Conservation (phyloP, 805 yeast species). For the Monosporozyma yasuniensis region DNA sequence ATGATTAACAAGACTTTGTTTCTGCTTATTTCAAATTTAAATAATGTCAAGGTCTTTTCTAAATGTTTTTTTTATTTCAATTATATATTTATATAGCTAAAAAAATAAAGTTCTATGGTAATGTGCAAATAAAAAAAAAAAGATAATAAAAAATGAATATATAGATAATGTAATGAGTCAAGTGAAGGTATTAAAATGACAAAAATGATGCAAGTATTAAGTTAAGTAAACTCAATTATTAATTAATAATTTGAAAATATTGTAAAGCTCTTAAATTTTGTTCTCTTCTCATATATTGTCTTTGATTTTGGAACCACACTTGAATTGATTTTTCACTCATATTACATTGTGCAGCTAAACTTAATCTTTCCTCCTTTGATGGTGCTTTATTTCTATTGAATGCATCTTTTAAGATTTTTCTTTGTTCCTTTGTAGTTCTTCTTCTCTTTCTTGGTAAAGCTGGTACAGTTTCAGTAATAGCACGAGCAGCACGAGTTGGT, state of each 20-base stretch:
- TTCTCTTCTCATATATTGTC: slow-evolving; percentile 65
- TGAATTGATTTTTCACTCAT: slow-evolving; percentile 96
- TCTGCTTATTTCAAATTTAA: too few relatives aligned
- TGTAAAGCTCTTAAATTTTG: slow-evolving; percentile 1
- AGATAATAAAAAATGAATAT: background rate
- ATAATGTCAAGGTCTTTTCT: too few relatives aligned
- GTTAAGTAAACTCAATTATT: too few relatives aligned
- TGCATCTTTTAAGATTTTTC: slow-evolving; percentile 60
- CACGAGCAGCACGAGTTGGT: background rate
- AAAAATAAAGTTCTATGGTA: too few relatives aligned
- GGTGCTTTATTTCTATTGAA: slow-evolving; percentile 74
- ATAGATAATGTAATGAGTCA: background rate
- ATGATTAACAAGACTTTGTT: too few relatives aligned
- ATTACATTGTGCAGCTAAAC: slow-evolving; percentile 66
- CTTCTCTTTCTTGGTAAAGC: slow-evolving; percentile 43
- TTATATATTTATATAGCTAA: too few relatives aligned
- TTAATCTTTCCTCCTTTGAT: slow-evolving; percentile 59
- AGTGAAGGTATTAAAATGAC: too few relatives aligned
- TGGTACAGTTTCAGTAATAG: too few relatives aligned
- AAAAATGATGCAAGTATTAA: too few relatives aligned
- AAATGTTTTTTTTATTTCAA: too few relatives aligned
- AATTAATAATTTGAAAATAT: background rate
- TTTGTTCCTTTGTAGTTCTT: slow-evolving; percentile 77
- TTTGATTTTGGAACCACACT: slow-evolving; percentile 93
- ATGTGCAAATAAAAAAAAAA: background rate